Base-by-base conservation (phyloP, 305 asterid species). In the Andrographis paniculata region DNA sequence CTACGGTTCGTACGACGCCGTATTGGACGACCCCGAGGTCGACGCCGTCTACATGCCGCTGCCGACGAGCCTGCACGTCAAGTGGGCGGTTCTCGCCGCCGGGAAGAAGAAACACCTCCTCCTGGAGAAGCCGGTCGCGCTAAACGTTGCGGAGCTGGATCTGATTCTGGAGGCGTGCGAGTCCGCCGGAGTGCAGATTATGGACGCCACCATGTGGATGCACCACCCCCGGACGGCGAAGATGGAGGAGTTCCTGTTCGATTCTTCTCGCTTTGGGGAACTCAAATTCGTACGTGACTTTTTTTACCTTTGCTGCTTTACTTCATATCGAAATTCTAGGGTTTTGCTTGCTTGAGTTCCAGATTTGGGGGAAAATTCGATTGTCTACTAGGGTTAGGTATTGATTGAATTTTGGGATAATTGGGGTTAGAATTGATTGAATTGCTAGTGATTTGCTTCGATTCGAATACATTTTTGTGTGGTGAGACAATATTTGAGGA, bases 121-220 rank as follows among this genome's bases (percentile, higher is more conserved):
- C 19, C 38, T 76, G 53, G 96, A 87, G 60, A 87, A 87, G 71
- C 96, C 93, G 0, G 82, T 87, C 0, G 94, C 93, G 2, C 66
- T 87, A 17, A 74, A 76, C 40, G 77, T 64, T 0, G 61, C 39
- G 6, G 94, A 87, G 54, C 38, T 87, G 9, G 96, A 87, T 54
- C 55, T 33, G 41, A 87, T 80, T 22, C 50, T 82, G 0, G 78
- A 59, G 38, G 96, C 87, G 5, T 80, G 88, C 33, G 83, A 80
- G 53, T 62, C 87, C 35, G 70, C 59, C 57, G 89, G 83, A 36
- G 87, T 82, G 58, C 96, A 80, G 74, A 62, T 80, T 56, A 87
- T 87, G 87, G 96, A 87, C 59, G 76, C 64, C 17, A 87, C 96
- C 62, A 82, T 82, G 96, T 87, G 96, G 96, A 71, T 87, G 77